Percentiles rank a stretch among this genome's conserved stretches.
phyloP scores from a whole-genome alignment of 2,329 filamentous ascomycete genomes.

The Ophiostoma quercus region DNA sequence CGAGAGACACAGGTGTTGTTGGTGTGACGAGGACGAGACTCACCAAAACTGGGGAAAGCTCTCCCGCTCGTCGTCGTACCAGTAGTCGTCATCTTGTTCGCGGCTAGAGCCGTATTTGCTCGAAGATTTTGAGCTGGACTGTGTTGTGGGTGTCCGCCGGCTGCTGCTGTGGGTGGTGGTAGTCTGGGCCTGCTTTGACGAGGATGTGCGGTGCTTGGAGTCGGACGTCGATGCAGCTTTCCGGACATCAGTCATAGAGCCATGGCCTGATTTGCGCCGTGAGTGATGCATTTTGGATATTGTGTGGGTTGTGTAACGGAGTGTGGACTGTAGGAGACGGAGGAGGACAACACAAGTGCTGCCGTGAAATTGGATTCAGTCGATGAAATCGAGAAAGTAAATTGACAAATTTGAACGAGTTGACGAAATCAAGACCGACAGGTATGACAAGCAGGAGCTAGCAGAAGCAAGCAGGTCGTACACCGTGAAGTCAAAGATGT shows the following conservation, averaged over 20 bases:
- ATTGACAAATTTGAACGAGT: neutral
- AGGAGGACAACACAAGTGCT: neutral
- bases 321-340: neutral
- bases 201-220: conserved; percentile 39
- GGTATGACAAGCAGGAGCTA: neutral
- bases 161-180: conserved; percentile 39
- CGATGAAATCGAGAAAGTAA: neutral
- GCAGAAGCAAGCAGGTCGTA: neutral
- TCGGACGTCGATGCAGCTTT: conserved; percentile 40
- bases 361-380: neutral
- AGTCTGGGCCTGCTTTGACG: conserved; percentile 30
- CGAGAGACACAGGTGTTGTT: conserved; percentile 19
- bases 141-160: conserved; percentile 27
- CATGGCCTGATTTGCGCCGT: conserved; percentile 53
- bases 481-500: neutral
- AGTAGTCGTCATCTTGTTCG: conserved; percentile 32
- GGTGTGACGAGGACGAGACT: neutral
- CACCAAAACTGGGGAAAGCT: conserved; percentile 63
- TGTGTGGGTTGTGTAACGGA: neutral
- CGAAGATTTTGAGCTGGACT: conserved; percentile 42
- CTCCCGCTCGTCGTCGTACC: conserved; percentile 55
- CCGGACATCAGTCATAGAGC: conserved; percentile 51
- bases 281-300: conserved; percentile 49
- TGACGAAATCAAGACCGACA: neutral
- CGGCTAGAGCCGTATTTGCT: conserved; percentile 10